Percentiles rank a stretch among this genome's conserved stretches.
Conservation (phyloP, 805 yeast species). For the Spathaspora sp. region DNA sequence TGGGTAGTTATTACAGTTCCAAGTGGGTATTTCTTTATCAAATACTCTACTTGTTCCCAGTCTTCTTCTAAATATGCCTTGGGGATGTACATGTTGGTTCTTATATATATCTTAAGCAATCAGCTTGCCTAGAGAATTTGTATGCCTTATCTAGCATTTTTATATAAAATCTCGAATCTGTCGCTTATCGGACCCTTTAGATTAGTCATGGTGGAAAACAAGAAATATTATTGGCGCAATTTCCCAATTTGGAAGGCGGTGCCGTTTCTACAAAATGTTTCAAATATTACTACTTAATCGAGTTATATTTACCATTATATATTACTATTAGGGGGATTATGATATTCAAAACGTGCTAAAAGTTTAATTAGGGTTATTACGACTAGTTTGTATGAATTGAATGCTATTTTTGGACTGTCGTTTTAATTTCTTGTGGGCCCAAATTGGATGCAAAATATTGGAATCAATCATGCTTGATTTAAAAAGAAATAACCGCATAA, state of each 20-base stretch:
- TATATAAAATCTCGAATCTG: not conserved
- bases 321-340: too few relatives aligned
- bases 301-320: too few relatives aligned
- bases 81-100: conserved; percentile 35
- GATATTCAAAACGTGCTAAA: too few relatives aligned
- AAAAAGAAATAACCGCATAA: conserved; percentile 36
- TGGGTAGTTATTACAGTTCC: conserved; percentile 46
- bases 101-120: too few relatives aligned
- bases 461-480: not conserved
- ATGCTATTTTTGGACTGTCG: too few relatives aligned
- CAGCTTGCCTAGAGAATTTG: too few relatives aligned
- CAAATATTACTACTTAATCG: too few relatives aligned
- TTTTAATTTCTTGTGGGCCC: too few relatives aligned
- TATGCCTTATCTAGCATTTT: not conserved
- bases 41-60: conserved; percentile 34
- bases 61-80: conserved; percentile 23
- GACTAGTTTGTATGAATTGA: too few relatives aligned
- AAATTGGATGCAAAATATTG: too few relatives aligned
- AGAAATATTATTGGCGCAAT: not conserved
- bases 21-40: conserved; percentile 48
- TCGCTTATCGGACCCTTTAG: not conserved
- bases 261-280: not conserved
- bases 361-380: too few relatives aligned
- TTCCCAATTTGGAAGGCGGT: not conserved
- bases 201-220: not conserved